A percentile compares a stretch with the other conserved stretches of the same genome.
These are phyloP conservation scores for Asterophora parasitica DNA, from an alignment of 768 basidiomycete species.

Conservation along the genomic window DNA sequence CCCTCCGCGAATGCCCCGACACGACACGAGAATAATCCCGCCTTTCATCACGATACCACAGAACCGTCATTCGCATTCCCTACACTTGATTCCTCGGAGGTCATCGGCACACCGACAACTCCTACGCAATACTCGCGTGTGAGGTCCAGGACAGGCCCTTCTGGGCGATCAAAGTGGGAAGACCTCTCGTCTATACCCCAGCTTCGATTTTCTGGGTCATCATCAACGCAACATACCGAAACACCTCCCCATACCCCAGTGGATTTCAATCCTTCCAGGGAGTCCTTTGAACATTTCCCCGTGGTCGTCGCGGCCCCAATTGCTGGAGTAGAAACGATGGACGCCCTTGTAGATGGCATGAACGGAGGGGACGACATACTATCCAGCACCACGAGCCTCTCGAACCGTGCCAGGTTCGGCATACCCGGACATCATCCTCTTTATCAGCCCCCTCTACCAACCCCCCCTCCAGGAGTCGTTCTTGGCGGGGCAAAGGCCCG, in stretches of 20 bases:
- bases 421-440: constrained; percentile 67
- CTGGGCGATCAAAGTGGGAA: constrained; percentile 41
- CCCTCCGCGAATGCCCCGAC: constrained; percentile 20
- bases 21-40: constrained; percentile 4
- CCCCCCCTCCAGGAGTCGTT: constrained; percentile 74
- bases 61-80: constrained; percentile 39
- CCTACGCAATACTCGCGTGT: constrained; percentile 36
- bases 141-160: constrained; percentile 58
- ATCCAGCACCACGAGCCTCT: constrained; percentile 31
- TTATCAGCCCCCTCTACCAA: constrained; percentile 79
- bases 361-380: constrained; percentile 66
- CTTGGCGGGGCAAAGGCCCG: constrained; percentile 50
- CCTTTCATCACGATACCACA: constrained; percentile 11
- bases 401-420: constrained; percentile 48
- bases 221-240: constrained; percentile 65
- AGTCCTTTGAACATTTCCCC: constrained; percentile 49
- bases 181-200: constrained; percentile 40
- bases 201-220: constrained; percentile 59
- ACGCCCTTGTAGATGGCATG: constrained; percentile 87
- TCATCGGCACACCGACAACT: constrained; percentile 21
- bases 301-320: constrained; percentile 74
- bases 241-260: constrained; percentile 70
- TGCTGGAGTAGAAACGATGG: constrained; percentile 80
- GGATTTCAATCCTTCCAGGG: constrained; percentile 36
- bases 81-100: constrained; percentile 29